Evolutionary conservation across 169 alveolate species (phyloP).

Genomic region (Cryptosporidium bovis): DNA sequence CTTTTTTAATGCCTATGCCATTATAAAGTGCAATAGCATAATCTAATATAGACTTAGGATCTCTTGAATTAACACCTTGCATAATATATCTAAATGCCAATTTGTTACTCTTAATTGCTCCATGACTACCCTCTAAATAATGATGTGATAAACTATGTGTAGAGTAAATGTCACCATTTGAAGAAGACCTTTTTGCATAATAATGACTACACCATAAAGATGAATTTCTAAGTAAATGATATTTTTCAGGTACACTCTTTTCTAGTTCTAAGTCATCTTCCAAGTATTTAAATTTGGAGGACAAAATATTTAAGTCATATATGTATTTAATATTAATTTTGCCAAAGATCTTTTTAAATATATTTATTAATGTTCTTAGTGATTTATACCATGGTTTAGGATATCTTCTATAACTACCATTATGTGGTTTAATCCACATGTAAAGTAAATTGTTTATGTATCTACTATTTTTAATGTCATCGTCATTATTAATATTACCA

Average conservation of each 20-base stretch:
- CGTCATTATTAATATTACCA: background rate
- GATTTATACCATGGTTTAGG: conserved; percentile 55
- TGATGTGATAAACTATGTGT: conserved; percentile 36
- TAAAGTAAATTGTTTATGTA: conserved; percentile 9
- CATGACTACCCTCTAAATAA: conserved; percentile 55
- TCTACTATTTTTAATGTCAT: background rate
- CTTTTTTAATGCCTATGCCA: conserved; percentile 42
- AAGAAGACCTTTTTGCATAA: conserved; percentile 42
- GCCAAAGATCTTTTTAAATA: background rate
- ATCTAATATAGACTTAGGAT: conserved; percentile 61
- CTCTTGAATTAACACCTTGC: conserved; percentile 62
- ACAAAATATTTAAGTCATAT: background rate
- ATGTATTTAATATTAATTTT: background rate
- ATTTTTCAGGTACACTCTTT: conserved; percentile 15
- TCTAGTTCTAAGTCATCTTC: background rate
- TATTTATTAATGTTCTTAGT: background rate
- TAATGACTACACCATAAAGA: conserved; percentile 69
- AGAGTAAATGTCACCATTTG: conserved; percentile 52
- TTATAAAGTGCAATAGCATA: conserved; percentile 37
- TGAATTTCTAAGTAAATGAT: conserved; percentile 25
- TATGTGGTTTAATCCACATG: conserved; percentile 23
- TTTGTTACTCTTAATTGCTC: conserved; percentile 9
- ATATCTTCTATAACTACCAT: conserved; percentile 23
- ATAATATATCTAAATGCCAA: conserved; percentile 29
- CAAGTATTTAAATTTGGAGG: background rate